Evolutionary conservation across 768 basidiomycete genomes (phyloP), one percentile per base, ranked within the genome.

Genomic region (Pisolithus orientalis): DNA sequence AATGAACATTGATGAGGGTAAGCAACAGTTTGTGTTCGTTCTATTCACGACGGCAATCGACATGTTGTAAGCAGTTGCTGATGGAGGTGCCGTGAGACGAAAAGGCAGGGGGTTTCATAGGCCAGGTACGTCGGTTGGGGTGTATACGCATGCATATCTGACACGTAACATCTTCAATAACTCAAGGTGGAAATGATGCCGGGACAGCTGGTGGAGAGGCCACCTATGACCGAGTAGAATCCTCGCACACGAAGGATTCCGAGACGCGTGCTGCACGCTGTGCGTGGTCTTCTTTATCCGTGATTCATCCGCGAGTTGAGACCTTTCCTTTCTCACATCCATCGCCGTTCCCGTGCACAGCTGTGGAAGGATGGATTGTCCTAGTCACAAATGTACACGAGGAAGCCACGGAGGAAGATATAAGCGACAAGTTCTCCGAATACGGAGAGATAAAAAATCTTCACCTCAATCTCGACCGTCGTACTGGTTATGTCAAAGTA

Each of bases 401-500:
- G 70, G 96, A 99, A 67, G 90, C 96, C 6, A 94, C 93, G 0
- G 96, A 99, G 65, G 96, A 99, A 65, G 96, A 99, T 60, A 78
- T 99, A 13, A 86, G 82, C 42, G 96, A 99, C 75, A 91, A 94
- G 65, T 99, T 99, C 68, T 86, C 85, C 37, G 96, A 98, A 59
- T 98, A 82, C 62, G 96, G 96, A 50, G 93, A 96, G 68, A 94
- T 99, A 57, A 95, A 96, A 78, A 98, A 98, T 72, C 73, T 97
- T 46, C 94, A 97, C 69, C 80, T 99, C 63, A 97, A 97, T 67
- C 77, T 99, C 51, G 96, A 99, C 73, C 83, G 96, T 49, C 80
- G 95, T 59, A 98, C 96, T 5, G 96, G 96, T 65, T 99, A 96
- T 71, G 95, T 98, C 64, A 99, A 98, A 84, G 95, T 92, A 56